Evolutionary conservation across 108 stramenopile genomes (phyloP).

Genomic region (Skeletonema tropicum): DNA sequence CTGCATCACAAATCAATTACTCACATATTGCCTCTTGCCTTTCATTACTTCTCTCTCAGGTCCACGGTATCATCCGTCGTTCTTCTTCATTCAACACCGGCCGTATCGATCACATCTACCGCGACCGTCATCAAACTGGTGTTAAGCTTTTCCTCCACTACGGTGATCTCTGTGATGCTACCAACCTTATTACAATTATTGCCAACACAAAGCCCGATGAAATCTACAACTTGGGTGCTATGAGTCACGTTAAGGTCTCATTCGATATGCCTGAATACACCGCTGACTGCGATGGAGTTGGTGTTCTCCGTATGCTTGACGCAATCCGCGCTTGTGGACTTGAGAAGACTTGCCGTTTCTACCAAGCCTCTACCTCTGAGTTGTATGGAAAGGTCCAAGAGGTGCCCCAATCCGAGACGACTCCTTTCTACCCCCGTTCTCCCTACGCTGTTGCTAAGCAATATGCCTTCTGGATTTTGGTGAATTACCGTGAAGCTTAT

Average conservation of each 20-base stretch:
- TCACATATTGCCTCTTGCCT: slow-evolving; percentile 5
- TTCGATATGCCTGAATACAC: slow-evolving; percentile 99
- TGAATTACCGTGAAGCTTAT: slow-evolving; percentile 99
- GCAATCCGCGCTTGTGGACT: slow-evolving; percentile 94
- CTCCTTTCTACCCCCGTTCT: slow-evolving; percentile 99
- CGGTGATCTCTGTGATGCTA: slow-evolving; percentile 98
- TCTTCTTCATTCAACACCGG: slow-evolving; percentile 99
- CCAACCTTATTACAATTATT: slow-evolving; percentile 94
- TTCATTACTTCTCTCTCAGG: slow-evolving; percentile 47
- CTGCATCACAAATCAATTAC: background rate
- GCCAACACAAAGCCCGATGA: slow-evolving; percentile 89
- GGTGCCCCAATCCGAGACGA: slow-evolving; percentile 97
- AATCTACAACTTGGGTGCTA: slow-evolving; percentile 99
- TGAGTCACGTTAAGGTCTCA: slow-evolving; percentile 99
- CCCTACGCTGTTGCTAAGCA: slow-evolving; percentile 99
- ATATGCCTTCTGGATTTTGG: slow-evolving; percentile 98
- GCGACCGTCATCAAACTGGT: slow-evolving; percentile 94
- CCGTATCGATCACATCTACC: slow-evolving; percentile 98
- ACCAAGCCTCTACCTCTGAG: slow-evolving; percentile 98
- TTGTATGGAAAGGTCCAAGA: slow-evolving; percentile 99
- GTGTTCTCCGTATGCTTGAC: slow-evolving; percentile 97
- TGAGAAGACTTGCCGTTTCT: slow-evolving; percentile 85
- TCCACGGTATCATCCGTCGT: slow-evolving; percentile 98
- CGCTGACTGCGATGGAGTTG: slow-evolving; percentile 97
- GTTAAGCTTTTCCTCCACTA: slow-evolving; percentile 98